Evolutionary conservation across 192 early-diverging fungal species (phyloP), one percentile per base, ranked within the genome.

Genomic region (Lobosporangium transversale): DNA sequence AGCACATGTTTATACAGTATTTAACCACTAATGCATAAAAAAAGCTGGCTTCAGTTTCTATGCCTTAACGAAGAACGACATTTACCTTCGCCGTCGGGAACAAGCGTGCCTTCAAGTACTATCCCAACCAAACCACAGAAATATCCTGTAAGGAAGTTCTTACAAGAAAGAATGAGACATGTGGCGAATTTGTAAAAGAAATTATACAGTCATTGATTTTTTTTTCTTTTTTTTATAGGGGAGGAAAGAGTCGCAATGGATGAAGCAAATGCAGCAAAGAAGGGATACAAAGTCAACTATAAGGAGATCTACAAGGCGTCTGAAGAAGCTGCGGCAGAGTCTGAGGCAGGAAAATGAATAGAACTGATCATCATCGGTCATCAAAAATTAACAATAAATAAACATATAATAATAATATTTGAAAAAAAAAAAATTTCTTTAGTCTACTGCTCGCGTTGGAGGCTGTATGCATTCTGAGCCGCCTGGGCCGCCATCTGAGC

Each of bases 201-300:
- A n/a, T n/a, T n/a, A n/a, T n/a, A n/a, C n/a, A n/a, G n/a, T n/a
- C n/a, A n/a, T n/a, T n/a, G n/a, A n/a, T n/a, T n/a, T n/a, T n/a
- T n/a, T n/a, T n/a, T n/a, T n/a, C n/a, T n/a, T n/a, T n/a, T n/a
- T n/a, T n/a, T n/a, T 56, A 2, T 49, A 75, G 71, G 71, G 71
- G 71, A 76, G 18, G 71, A 76, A n/a, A 54, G 64, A 37, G 67
- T 76, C 30, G 64, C 63, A 9, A 35, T 14, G 27, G 71, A 76
- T 31, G 71, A 76, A 31, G 71, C 65, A 18, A 76, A 76, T 48
- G 71, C 71, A n/a, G 64, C 71, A 51, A 66, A 62, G 58, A 76
- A 76, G 53, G 71, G 71, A 2, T 76, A 76, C 58, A 76, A 57
- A 6, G 64, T 76, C 23, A 62, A 76, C 47, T 76, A 76, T 31